Conservation (phyloP, 129 eudicot genomes). For the Saposhnikovia divaricata region DNA sequence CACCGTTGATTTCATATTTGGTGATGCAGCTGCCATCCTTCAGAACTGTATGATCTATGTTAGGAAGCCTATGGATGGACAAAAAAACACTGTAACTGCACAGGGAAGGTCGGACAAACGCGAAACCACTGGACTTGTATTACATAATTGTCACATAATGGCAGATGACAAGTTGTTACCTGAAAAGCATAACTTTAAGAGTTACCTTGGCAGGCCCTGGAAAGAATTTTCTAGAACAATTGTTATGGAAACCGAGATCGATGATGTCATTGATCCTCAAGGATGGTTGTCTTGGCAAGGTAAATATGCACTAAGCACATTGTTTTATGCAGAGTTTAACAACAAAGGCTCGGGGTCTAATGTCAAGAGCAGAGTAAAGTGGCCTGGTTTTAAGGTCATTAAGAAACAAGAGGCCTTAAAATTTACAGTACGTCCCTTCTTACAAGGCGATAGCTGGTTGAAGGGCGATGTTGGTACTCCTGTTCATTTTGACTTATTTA, state of each 20-base stretch:
- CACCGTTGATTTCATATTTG: not conserved
- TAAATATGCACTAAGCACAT: not conserved
- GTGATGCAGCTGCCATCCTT: slow-evolving; percentile 5
- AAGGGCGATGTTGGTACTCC: not conserved
- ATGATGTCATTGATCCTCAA: slow-evolving; percentile 2
- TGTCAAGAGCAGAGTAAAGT: not conserved
- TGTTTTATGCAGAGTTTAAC: slow-evolving; percentile 2
- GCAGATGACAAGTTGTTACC: not conserved
- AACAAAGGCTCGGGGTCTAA: not conserved
- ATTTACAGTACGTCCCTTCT: not conserved
- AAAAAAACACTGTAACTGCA: slow-evolving; percentile 2
- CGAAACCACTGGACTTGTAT: not conserved
- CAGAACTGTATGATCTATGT: not conserved
- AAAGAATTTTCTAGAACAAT: not conserved
- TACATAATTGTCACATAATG: not conserved
- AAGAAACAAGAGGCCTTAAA: not conserved
- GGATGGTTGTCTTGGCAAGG: slow-evolving; percentile 1
- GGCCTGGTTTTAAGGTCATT: slow-evolving; percentile 3
- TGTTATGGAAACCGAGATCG: not conserved
- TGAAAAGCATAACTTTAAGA: not conserved
- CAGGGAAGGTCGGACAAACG: slow-evolving; percentile 1
- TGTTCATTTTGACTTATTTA: not conserved
- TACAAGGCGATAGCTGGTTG: slow-evolving; percentile 1
- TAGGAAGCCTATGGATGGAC: slow-evolving; percentile 3
- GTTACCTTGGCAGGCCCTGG: slow-evolving; percentile 6